Conservation (phyloP, 2,329 filamentous ascomycete genomes). For the Paramyrothecium sp. region DNA sequence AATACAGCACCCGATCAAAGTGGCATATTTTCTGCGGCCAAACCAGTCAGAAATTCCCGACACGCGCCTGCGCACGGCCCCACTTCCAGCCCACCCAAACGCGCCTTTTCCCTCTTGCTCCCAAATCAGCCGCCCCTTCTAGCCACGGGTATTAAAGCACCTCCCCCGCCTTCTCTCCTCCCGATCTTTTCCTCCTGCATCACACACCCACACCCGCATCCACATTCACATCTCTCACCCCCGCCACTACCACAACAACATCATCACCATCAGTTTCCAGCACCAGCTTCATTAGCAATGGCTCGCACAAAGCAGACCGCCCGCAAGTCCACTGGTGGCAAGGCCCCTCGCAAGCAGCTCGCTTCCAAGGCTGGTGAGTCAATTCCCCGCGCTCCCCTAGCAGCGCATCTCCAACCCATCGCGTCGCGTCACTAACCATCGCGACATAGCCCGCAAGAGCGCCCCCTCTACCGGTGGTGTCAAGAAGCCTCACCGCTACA, state of each 20-base stretch:
- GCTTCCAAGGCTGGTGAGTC: conserved; percentile 82
- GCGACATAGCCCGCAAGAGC: conserved; percentile 74
- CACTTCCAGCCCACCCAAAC: conserved; percentile 5
- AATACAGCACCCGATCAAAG: not conserved
- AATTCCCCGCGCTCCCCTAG: not conserved
- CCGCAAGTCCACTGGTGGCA: conserved; percentile 77
- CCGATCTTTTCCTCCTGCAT: conserved; percentile 40
- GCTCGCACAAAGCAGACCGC: conserved; percentile 67
- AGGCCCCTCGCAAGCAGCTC: conserved; percentile 90
- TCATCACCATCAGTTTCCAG: conserved; percentile 21
- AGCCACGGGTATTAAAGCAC: conserved; percentile 39
- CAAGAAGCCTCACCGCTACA: conserved; percentile 92
- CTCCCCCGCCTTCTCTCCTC: conserved; percentile 40
- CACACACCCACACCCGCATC: conserved; percentile 33
- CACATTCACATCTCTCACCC: conserved; percentile 15
- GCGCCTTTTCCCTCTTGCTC: conserved; percentile 7
- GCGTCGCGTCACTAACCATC: conserved; percentile 8
- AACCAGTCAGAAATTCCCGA: not conserved
- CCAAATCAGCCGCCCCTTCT: conserved; percentile 37
- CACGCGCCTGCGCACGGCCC: conserved; percentile 13
- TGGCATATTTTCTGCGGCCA: no score
- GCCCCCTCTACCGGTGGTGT: conserved; percentile 95
- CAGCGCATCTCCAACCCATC: conserved; percentile 2
- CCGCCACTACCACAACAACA: conserved; percentile 22
- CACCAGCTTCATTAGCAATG: conserved; percentile 48